Evolutionary conservation across 495 filamentous ascomycete genomes (phyloP), one percentile per base, ranked within the genome.

Genomic region (Pyrenopolyporus hunteri): DNA sequence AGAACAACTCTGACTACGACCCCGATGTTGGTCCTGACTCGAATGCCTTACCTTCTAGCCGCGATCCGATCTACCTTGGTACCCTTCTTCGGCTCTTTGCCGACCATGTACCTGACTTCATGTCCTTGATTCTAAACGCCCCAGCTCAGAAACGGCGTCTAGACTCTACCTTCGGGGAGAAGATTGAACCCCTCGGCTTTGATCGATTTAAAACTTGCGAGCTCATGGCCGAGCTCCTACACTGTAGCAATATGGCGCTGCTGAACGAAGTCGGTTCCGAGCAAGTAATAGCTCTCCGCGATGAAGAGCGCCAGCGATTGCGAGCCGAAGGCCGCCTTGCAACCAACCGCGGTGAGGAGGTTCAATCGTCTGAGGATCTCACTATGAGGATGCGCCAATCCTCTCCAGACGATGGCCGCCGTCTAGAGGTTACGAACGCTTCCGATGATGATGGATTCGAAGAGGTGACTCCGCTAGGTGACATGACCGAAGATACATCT

Each of bases 1-100:
- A 99, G 77, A 99, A 99, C 68, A 99, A 99, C 69, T 98, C 95
- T 0, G 94, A 99, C 73, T 99, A 99, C 68, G 94, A 99, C 64
- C 89, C 92, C 2, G 95, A 98, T 61, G 87, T 89, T 59, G 82
- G 89, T 37, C 80, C 87, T 40, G 88, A 90, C 42, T 85, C 90
- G 29, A 88, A 92, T 57, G 83, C 89, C 7, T 74, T 84, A 47
- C 92, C 93, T 2, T 90, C 90, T 8, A 88, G 85, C 62, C 88
- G 89, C 43, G 94, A 99, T 68, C 95, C 94, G 4, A 99, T 99
- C 51, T 99, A 98, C 65, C 88, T 99, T 4, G 94, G 94, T 10
- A 91, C 87, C 17, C 79, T 98, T n/a, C 85, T 99, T 22, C 87
- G 95, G 35, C 80, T 91, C 28, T 99, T 98, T 70, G 94, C 93